Percentiles rank a stretch among this genome's conserved stretches.
These are phyloP conservation scores for Xanthoceras sorbifolium DNA, from an alignment of 345 rosid species.

Conservation along the genomic window DNA sequence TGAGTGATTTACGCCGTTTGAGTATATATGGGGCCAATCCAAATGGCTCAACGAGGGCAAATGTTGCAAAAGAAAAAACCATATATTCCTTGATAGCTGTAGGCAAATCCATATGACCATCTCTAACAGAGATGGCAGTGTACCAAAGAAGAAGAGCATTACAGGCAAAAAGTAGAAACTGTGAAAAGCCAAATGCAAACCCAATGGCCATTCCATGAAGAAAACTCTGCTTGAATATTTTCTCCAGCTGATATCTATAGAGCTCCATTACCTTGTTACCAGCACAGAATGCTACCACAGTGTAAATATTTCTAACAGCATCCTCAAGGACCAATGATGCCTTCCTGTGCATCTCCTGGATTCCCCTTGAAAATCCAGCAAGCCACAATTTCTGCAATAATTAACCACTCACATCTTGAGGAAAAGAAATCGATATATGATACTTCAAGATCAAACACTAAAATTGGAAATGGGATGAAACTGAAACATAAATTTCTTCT, in stretches of 20 bases:
- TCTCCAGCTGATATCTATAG: conserved; percentile 78
- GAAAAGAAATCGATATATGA: not conserved
- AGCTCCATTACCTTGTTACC: conserved; percentile 99
- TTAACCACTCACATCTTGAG: conserved; percentile 15
- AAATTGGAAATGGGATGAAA: not conserved
- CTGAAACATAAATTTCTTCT: not conserved
- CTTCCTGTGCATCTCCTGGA: conserved; percentile 99
- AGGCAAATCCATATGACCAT: conserved; percentile 44
- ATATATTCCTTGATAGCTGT: conserved; percentile 92
- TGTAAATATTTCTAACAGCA: conserved; percentile 97
- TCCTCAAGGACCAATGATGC: conserved; percentile 99
- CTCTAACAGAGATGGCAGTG: conserved; percentile 66
- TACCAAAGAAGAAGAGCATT: conserved; percentile 98
- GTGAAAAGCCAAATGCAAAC: conserved; percentile 97
- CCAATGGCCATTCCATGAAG: conserved; percentile 94
- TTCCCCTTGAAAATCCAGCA: conserved; percentile 98
- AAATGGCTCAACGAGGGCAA: conserved; percentile 99
- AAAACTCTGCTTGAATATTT: conserved; percentile 84
- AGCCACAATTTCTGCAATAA: conserved; percentile 94
- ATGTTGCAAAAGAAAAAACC: conserved; percentile 98
- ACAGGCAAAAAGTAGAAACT: conserved; percentile 98
- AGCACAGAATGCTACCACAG: conserved; percentile 99
- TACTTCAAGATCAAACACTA: not conserved
- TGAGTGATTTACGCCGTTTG: conserved; percentile 86
- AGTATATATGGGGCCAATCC: conserved; percentile 99